phyloP scores from a whole-genome alignment of 495 filamentous ascomycete species.

The Lentithecium fluviatile region DNA sequence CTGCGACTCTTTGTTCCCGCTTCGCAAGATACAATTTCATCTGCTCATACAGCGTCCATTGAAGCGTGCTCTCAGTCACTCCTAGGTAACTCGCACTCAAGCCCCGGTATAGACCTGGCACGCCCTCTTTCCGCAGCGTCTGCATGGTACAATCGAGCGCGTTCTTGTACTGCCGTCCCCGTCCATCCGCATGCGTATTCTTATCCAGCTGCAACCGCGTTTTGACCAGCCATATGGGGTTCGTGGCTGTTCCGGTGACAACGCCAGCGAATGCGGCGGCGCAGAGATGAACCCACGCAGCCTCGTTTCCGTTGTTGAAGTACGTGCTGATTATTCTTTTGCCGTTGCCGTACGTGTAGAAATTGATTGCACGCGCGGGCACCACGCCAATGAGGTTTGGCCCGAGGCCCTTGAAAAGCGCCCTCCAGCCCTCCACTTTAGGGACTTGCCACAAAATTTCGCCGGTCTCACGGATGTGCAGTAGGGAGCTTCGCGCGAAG shows the following conservation, averaged over 20 bases:
- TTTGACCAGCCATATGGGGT: conserved; percentile 92
- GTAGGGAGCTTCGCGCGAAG: conserved; percentile 50
- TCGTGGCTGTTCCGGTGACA: conserved; percentile 79
- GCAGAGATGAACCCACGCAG: conserved; percentile 68
- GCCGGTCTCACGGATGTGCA: conserved; percentile 73
- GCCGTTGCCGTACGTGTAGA: conserved; percentile 85
- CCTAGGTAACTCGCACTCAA: conserved; percentile 85
- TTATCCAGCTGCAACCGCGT: conserved; percentile 85
- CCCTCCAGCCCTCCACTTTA: conserved; percentile 73
- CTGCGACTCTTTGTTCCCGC: conserved; percentile 55
- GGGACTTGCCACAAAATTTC: conserved; percentile 78
- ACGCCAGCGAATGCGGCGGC: conserved; percentile 74
- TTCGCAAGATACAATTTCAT: conserved; percentile 65
- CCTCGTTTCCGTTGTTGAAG: conserved; percentile 64
- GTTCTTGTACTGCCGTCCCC: conserved; percentile 73
- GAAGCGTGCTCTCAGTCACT: conserved; percentile 78
- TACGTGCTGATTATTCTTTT: conserved; percentile 70
- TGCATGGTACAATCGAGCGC: conserved; percentile 77
- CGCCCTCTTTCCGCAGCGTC: conserved; percentile 71
- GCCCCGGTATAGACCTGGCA: conserved; percentile 77
- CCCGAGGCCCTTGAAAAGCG: conserved; percentile 84
- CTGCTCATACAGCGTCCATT: conserved; percentile 85
- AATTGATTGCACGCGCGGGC: conserved; percentile 82
- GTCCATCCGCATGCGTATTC: conserved; percentile 55
- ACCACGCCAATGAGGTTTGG: conserved; percentile 86